Evolutionary conservation across 2,329 filamentous ascomycete species (phyloP).

Genomic region (Dryadomyces sulphureus): DNA sequence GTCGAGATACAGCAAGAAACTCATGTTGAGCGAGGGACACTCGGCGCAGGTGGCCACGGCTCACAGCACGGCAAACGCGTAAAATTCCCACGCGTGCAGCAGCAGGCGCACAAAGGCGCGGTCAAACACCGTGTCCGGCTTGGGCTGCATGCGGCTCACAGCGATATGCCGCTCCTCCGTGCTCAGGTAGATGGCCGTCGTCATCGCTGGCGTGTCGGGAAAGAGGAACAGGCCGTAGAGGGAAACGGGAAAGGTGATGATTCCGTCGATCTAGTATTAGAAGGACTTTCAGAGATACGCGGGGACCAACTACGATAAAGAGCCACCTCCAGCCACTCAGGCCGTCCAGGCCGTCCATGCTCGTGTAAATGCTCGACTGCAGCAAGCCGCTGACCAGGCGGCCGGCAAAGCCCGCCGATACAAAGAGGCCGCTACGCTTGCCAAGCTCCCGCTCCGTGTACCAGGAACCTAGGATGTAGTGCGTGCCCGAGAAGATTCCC

Average conservation of each 20-base stretch:
- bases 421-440: constrained; percentile 47
- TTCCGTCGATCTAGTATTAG: constrained; percentile 27
- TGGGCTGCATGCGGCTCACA: constrained; percentile 16
- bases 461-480: constrained; percentile 47
- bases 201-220: constrained; percentile 35
- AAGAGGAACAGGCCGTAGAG: constrained; percentile 38
- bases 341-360: constrained; percentile 29
- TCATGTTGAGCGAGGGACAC: constrained; percentile 50
- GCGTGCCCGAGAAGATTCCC: constrained; percentile 40
- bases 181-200: constrained; percentile 32
- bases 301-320: constrained; percentile 18
- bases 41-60: constrained; percentile 58
- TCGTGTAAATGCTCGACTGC: constrained; percentile 35
- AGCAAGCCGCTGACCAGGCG: constrained; percentile 50
- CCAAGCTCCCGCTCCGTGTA: constrained; percentile 46
- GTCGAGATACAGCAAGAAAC: constrained; percentile 37
- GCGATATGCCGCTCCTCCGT: constrained; percentile 21
- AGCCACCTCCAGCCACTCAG: constrained; percentile 41
- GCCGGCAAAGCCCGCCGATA: constrained; percentile 41
- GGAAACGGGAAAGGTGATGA: constrained; percentile 41
- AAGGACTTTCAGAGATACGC: too few relatives aligned
- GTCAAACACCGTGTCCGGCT: neutral
- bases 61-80: constrained; percentile 52
- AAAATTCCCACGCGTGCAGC: constrained; percentile 47
- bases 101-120: constrained; percentile 17